These are phyloP conservation scores for Citrus unshiu DNA, from an alignment of 345 rosid species.

Conservation along the genomic window DNA sequence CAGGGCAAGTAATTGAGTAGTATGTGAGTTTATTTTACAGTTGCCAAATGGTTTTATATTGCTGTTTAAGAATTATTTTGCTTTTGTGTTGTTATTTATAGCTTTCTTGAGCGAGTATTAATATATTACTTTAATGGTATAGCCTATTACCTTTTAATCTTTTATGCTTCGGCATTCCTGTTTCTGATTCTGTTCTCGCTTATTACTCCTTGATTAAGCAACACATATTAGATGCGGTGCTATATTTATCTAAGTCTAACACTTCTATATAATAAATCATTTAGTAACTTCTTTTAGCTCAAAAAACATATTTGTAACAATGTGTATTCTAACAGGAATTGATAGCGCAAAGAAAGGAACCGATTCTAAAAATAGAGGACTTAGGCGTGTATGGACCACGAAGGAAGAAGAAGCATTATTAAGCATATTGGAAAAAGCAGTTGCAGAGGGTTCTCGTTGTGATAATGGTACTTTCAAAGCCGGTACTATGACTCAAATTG, in stretches of 20 bases:
- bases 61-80: background rate
- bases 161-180: background rate
- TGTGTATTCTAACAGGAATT: background rate
- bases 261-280: background rate
- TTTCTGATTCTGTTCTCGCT: background rate
- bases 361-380: background rate
- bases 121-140: background rate
- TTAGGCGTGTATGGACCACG: background rate
- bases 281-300: background rate
- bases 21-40: background rate
- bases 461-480: slow-evolving; percentile 6
- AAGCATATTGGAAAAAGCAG: background rate
- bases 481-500: background rate
- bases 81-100: background rate
- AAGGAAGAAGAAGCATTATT: background rate
- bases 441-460: background rate
- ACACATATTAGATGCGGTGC: background rate
- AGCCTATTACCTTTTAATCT: background rate
- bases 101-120: background rate
- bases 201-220: background rate
- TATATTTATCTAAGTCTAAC: background rate
- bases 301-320: background rate
- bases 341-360: background rate
- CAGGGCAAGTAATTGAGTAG: background rate
- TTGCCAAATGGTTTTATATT: background rate